Base-by-base conservation (phyloP, 768 basidiomycete genomes). In the Leccinum variicolor region DNA sequence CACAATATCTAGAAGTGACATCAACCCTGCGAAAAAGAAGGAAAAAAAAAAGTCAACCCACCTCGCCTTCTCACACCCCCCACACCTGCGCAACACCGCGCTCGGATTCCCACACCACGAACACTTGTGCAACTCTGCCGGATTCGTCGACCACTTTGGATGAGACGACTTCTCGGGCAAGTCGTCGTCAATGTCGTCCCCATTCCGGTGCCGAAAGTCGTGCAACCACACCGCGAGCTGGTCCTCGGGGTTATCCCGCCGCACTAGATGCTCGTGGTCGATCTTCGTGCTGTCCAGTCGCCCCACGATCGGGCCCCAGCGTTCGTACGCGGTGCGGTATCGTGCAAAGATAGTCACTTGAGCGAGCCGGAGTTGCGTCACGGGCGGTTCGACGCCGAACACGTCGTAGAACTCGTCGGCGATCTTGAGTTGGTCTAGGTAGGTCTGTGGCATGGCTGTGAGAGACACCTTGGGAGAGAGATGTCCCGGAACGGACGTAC, bases 21-120 rank as follows among this genome's bases (percentile, higher is more conserved):
- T 36, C 19, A 23, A 14, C 43, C 11, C 13, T 9, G 17, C 15
- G 34, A 8, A 39, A n/a, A 9, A 33, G 13, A 33, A 34, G 14
- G 0, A 9, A 2, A 10, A 4, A 10, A 29, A 34, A 41, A 10
- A 10, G 39, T 41, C 39, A 41, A 26, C 46, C 19, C 60, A 78
- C 79, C 78, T 76, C 13, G 77, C 71, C 54, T 70, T 73, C 25
- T 65, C 72, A 53, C 80, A 82, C 4, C 77, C 74, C 6, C 71
- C 66, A 59, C 84, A 85, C 67, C 81, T 85, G 62, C 77, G 76
- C 50, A 85, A 66, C 8, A 76, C 75, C 0, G 83, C 84, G 52
- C 82, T 86, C 7, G 85, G 84, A 57, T 86, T 87, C 6, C 79
- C 76, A 58, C 86, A 49, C 54, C 80, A 84, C 25, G 84, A 84